Conservation (phyloP, 2,329 filamentous ascomycete genomes). For the Chalaropsis thielavioides region DNA sequence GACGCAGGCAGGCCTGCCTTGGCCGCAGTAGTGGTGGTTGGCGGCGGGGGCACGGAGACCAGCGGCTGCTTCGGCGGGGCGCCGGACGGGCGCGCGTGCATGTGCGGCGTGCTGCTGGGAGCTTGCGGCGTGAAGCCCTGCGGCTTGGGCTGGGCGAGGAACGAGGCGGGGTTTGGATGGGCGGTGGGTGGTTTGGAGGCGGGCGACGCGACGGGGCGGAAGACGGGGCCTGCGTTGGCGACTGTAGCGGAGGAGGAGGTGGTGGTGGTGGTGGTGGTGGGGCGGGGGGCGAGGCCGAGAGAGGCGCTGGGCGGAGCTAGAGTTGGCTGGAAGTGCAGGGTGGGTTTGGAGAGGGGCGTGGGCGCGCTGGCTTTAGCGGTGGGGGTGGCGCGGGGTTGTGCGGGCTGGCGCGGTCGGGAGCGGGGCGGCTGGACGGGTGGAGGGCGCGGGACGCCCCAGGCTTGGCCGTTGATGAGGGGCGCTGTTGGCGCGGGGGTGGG, state of each 20-base stretch:
- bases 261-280: background rate
- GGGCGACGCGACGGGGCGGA: background rate
- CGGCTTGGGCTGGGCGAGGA: conserved; percentile 5
- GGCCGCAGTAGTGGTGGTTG: too few relatives aligned
- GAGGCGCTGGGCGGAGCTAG: background rate
- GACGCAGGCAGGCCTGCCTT: too few relatives aligned
- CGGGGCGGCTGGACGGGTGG: background rate
- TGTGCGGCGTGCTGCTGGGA: background rate
- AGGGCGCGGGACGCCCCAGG: conserved; percentile 14
- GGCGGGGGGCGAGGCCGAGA: background rate
- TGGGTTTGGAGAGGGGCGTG: background rate
- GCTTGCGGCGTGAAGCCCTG: background rate
- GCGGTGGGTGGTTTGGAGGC: background rate
- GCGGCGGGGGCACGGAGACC: too few relatives aligned
- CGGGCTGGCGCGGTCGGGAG: background rate
- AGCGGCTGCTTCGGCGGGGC: too few relatives aligned
- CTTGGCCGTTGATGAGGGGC: conserved; percentile 10
- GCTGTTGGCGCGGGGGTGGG: background rate
- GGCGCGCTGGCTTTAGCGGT: background rate
- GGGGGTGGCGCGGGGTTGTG: background rate
- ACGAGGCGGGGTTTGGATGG: background rate
- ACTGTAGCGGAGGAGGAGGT: too few relatives aligned
- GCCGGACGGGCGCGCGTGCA: background rate
- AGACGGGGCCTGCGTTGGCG: background rate
- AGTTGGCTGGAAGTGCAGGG: background rate